These are phyloP conservation scores for Calonectria pauciramosa DNA, from an alignment of 2,329 filamentous ascomycete genomes.

Conservation along the genomic window DNA sequence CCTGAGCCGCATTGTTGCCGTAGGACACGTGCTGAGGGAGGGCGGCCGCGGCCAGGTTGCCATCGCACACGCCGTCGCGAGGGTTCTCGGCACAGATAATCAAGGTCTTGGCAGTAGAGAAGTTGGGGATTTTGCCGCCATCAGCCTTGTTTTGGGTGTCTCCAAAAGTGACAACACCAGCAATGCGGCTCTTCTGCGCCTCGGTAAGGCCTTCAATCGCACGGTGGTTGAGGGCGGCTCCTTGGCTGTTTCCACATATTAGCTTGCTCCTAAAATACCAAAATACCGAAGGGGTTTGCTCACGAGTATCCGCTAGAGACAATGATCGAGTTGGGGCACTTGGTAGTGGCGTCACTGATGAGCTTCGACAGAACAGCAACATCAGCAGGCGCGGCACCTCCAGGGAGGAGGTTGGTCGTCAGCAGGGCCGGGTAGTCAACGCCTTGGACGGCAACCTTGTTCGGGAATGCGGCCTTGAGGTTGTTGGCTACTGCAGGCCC, in stretches of 20 bases:
- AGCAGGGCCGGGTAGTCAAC: slow-evolving; percentile 3
- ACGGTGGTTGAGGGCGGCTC: slow-evolving; percentile 14
- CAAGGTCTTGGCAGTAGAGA: not conserved
- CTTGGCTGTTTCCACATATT: not conserved
- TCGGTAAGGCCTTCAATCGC: not conserved
- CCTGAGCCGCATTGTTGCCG: not conserved
- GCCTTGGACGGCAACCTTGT: slow-evolving; percentile 6
- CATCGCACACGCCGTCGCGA: slow-evolving; percentile 7
- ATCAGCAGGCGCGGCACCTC: not conserved
- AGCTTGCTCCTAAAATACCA: not conserved
- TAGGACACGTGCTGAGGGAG: slow-evolving; percentile 9
- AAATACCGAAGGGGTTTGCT: not conserved
- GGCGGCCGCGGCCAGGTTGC: not conserved
- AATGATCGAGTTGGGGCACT: slow-evolving; percentile 8
- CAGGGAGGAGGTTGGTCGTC: slow-evolving; percentile 5
- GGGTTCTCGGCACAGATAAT: slow-evolving; percentile 19
- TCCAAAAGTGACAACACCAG: slow-evolving; percentile 9
- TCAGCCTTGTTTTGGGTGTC: slow-evolving; percentile 6
- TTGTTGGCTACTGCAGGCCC: slow-evolving; percentile 2
- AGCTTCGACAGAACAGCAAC: not conserved
- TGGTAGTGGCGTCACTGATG: not conserved
- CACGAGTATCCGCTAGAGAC: slow-evolving; percentile 11
- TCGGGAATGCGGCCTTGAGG: slow-evolving; percentile 4
- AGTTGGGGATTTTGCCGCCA: slow-evolving; percentile 8
- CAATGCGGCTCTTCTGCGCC: slow-evolving; percentile 11